Conservation (phyloP, 2,329 filamentous ascomycete species). For the Aspergillus viridinutans region DNA sequence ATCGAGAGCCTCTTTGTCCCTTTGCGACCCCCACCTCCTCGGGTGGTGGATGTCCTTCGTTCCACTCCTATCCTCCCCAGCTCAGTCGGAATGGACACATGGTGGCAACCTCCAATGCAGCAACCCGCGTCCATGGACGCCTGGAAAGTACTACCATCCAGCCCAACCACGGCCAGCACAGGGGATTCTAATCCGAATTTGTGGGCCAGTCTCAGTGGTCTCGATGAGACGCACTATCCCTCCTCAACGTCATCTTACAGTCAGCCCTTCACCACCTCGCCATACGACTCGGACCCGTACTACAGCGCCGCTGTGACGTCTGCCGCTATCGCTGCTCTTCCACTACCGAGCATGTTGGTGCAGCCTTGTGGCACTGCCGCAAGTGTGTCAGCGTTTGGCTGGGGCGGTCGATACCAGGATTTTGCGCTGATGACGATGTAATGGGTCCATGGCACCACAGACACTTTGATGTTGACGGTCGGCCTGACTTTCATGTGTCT, state of each 20-base stretch:
- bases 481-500: conserved; percentile 21
- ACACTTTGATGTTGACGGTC: conserved; percentile 24
- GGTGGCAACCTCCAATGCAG: conserved; percentile 75
- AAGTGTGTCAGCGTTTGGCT: conserved; percentile 75
- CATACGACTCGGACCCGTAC: conserved; percentile 58
- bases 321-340: conserved; percentile 69
- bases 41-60: conserved; percentile 83
- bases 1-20: conserved; percentile 81
- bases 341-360: conserved; percentile 80
- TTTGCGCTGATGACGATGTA: conserved; percentile 78
- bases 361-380: conserved; percentile 76
- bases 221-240: conserved; percentile 68
- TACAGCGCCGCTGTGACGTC: conserved; percentile 75
- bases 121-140: conserved; percentile 70
- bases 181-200: conserved; percentile 68
- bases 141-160: conserved; percentile 89
- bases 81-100: conserved; percentile 66
- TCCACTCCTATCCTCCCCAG: conserved; percentile 82
- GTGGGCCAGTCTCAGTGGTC: conserved; percentile 69
- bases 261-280: conserved; percentile 69
- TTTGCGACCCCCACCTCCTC: conserved; percentile 79
- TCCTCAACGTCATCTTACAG: conserved; percentile 78
- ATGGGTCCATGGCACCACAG: conserved; percentile 27
- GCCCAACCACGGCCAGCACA: conserved; percentile 68
- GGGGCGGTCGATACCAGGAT: conserved; percentile 74